A percentile compares a stretch with the other conserved stretches of the same genome.
phyloP scores from a whole-genome alignment of 768 basidiomycete species.

The Tulasnella sp. region DNA sequence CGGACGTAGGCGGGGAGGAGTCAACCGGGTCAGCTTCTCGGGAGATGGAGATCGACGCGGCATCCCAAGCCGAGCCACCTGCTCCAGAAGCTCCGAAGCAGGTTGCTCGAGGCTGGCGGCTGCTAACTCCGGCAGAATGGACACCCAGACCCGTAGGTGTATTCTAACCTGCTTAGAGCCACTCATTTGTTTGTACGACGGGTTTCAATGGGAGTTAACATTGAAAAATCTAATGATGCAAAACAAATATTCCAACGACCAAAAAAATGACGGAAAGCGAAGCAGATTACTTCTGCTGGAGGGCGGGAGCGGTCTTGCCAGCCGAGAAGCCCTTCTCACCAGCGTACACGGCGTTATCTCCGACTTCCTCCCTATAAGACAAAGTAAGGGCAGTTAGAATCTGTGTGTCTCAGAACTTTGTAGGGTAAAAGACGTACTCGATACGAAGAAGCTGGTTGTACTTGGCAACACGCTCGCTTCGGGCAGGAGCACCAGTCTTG shows the following conservation, averaged over 20 bases:
- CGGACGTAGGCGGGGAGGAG: not conserved
- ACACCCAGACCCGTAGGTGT: not conserved
- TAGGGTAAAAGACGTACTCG: conserved; percentile 55
- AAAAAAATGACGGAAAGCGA: not conserved
- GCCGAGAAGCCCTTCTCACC: conserved; percentile 75
- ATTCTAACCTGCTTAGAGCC: not conserved
- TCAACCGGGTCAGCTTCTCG: not conserved
- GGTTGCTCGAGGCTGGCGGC: conserved; percentile 1
- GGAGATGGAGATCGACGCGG: not conserved
- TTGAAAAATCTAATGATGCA: conserved; percentile 5
- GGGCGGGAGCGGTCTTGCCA: conserved; percentile 66
- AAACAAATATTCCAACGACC: not conserved
- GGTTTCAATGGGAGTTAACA: not conserved
- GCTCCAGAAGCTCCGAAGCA: not conserved
- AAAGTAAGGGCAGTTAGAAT: not conserved
- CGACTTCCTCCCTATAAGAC: conserved; percentile 68
- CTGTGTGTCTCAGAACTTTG: not conserved
- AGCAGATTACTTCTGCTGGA: conserved; percentile 60
- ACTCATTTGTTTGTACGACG: not conserved
- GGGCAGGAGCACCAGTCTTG: conserved; percentile 97
- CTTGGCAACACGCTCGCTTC: conserved; percentile 95
- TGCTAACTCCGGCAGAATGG: not conserved
- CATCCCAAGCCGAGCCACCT: not conserved
- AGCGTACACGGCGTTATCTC: conserved; percentile 63
- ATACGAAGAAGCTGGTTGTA: conserved; percentile 86